phyloP scores from a whole-genome alignment of 2,329 filamentous ascomycete genomes.

The Fonsecaea pedrosoi region DNA sequence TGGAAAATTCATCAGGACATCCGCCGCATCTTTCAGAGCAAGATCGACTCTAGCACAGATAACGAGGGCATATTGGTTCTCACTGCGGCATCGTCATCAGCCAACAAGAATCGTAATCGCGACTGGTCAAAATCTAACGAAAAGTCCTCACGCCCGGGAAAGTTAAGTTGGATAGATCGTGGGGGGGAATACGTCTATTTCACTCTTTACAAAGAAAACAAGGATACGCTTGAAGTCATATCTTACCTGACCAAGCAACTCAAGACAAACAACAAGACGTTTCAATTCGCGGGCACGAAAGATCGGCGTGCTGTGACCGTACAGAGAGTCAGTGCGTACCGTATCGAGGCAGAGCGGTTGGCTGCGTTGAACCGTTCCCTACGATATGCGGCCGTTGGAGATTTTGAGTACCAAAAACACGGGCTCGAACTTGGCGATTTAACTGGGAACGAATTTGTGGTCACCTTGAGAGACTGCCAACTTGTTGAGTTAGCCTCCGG shows the following conservation, averaged over 20 bases:
- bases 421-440: conserved; percentile 83
- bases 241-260: conserved; percentile 76
- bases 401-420: conserved; percentile 77
- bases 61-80: conserved; percentile 68
- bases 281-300: conserved; percentile 88
- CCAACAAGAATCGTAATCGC: conserved; percentile 44
- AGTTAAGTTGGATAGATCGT: conserved; percentile 67
- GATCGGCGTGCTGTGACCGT: conserved; percentile 85
- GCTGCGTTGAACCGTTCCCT: conserved; percentile 67
- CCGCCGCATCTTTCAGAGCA: conserved; percentile 78
- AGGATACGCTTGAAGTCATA: conserved; percentile 91
- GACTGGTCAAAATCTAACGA: conserved; percentile 42
- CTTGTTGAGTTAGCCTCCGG: conserved; percentile 47
- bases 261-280: conserved; percentile 70
- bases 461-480: conserved; percentile 84
- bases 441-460: conserved; percentile 87
- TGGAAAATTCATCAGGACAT: conserved; percentile 70
- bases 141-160: conserved; percentile 46
- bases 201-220: conserved; percentile 94
- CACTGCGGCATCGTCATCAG: conserved; percentile 50
- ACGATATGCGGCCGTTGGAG: conserved; percentile 71
- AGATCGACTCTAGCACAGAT: conserved; percentile 77
- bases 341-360: conserved; percentile 68
- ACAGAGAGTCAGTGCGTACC: conserved; percentile 75
- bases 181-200: conserved; percentile 88